These are phyloP conservation scores for Pseudopithomyces maydicus DNA, from an alignment of 2,329 filamentous ascomycete species.

Conservation along the genomic window DNA sequence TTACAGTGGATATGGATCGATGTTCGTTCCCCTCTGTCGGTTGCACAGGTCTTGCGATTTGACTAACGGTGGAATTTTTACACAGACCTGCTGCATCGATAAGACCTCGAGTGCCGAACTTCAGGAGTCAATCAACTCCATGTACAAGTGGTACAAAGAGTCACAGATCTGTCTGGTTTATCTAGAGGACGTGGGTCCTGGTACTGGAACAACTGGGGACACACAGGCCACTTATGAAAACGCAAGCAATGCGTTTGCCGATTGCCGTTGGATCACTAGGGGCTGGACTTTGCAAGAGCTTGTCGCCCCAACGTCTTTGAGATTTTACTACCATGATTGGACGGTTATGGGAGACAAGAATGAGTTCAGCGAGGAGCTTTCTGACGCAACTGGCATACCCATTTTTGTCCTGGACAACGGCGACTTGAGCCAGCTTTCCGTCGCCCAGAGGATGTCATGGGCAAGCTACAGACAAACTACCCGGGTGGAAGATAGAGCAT, in stretches of 20 bases:
- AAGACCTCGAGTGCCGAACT: conserved; percentile 28
- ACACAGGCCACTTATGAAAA: conserved; percentile 19
- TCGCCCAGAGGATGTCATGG: conserved; percentile 39
- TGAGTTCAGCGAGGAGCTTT: conserved; percentile 28
- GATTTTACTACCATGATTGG: conserved; percentile 34
- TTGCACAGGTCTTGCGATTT: neutral
- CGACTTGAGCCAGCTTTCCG: conserved; percentile 21
- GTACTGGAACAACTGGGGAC: neutral
- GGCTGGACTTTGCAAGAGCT: conserved; percentile 40
- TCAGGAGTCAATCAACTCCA: conserved; percentile 32
- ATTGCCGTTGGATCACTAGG: conserved; percentile 28
- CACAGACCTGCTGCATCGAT: conserved; percentile 27
- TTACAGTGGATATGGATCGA: conserved; percentile 32
- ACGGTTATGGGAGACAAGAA: conserved; percentile 31
- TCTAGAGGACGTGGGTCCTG: conserved; percentile 20
- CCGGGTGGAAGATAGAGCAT: conserved; percentile 34
- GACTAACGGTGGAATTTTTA: neutral
- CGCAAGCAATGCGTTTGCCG: conserved; percentile 19
- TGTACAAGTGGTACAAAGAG: conserved; percentile 31
- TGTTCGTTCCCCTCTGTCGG: neutral
- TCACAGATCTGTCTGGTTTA: conserved; percentile 26
- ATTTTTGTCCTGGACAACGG: conserved; percentile 25
- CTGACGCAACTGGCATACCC: conserved; percentile 31
- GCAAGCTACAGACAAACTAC: conserved; percentile 31
- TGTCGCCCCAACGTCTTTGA: conserved; percentile 26